These are phyloP conservation scores for Isatis lusitanica DNA, from an alignment of 441 rosid genomes.

Conservation along the genomic window DNA sequence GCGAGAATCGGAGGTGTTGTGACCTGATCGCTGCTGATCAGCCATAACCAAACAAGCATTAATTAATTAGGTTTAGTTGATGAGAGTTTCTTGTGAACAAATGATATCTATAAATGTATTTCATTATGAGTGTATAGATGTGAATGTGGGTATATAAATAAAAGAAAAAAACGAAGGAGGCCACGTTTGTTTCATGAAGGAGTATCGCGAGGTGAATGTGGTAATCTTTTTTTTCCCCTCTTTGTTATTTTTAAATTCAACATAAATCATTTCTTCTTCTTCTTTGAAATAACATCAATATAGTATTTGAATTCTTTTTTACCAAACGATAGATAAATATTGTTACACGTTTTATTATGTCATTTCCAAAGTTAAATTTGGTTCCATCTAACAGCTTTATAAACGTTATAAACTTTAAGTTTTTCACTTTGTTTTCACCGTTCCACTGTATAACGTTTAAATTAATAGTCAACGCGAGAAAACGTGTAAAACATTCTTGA, in stretches of 20 bases:
- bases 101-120: conserved; percentile 10
- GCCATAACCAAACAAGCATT: conserved; percentile 39
- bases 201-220: conserved; percentile 62
- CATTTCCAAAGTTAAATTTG: background rate
- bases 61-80: conserved; percentile 1
- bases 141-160: conserved; percentile 28
- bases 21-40: conserved; percentile 40
- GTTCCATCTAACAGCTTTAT: background rate
- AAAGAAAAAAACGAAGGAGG: conserved; percentile 39
- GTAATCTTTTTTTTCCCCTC: conserved; percentile 37
- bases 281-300: background rate
- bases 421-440: background rate
- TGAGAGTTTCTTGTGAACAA: conserved; percentile 23
- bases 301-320: background rate
- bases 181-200: conserved; percentile 88
- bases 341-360: background rate
- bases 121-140: conserved; percentile 18
- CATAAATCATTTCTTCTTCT: background rate
- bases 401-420: background rate
- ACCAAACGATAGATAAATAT: background rate
- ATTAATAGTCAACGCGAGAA: background rate
- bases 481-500: conserved; percentile 10
- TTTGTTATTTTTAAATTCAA: background rate
- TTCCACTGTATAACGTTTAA: background rate
- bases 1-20: conserved; percentile 43